Base-by-base conservation (phyloP, 306 rosid genomes). In the Gynostemma pentaphyllum region DNA sequence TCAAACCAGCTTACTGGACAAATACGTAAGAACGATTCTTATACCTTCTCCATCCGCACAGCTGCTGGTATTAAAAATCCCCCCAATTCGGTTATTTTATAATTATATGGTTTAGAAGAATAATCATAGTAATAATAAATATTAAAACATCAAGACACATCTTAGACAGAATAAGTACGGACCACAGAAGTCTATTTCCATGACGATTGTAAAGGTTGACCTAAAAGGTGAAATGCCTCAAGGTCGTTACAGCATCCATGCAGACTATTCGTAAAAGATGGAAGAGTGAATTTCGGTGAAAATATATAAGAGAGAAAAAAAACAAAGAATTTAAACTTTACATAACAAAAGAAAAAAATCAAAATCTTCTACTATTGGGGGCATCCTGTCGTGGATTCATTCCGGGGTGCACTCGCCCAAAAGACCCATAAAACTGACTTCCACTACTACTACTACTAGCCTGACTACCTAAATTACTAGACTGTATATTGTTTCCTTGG, bases 351-450 rank as follows among this genome's bases (percentile, higher is more conserved):
- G 60, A 57, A 64, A 74, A n/a, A 75, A 41, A 22, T 64, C 54
- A 77, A 45, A 77, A 88, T 9, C 89, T 85, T 73, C 96, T 80
- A 78, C 79, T 84, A 79, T 77, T 82, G 28, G 98, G 76, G 45
- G 62, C 59, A 72, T 82, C 78, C 54, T 73, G 84, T 59, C 75
- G 73, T 90, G 95, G 86, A 34, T 68, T 50, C 27, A 64, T 7
- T 68, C n/a, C n/a, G 22, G 13, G 65, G 48, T 5, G 64, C 45
- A 82, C 78, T 15, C 64, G 70, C 42, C 66, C 79, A 7, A 18
- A 72, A 4, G 64, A 27, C 29, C 84, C 88, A 69, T 80, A 76
- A 16, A 80, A 70, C 21, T 73, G 82, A 5, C 75, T 89, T 11
- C 36, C 37, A 60, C 30, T 10, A 32, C 28, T 19, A 57, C 34